Percentiles rank a stretch among this genome's conserved stretches.
These are phyloP conservation scores for Perilla frutescens DNA, from an alignment of 257 asterid genomes.

Conservation along the genomic window DNA sequence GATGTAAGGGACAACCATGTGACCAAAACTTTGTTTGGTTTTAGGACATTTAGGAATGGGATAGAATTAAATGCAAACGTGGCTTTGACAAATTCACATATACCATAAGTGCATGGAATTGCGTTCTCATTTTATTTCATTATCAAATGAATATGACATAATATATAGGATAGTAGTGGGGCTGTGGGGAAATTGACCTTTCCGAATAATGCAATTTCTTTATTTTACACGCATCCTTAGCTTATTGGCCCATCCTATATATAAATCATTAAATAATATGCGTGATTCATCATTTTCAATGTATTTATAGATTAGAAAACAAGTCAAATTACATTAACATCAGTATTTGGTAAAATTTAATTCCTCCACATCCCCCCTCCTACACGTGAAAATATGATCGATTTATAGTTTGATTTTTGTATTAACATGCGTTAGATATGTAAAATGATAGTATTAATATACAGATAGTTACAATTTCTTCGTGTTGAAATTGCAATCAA, in stretches of 20 bases:
- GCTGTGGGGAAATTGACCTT: not conserved
- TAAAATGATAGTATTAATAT: too few species aligned
- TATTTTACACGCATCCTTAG: slow-evolving; percentile 16
- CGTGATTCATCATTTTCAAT: not conserved
- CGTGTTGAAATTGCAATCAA: too few species aligned
- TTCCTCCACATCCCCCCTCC: too few species aligned
- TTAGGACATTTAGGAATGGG: slow-evolving; percentile 34
- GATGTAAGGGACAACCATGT: slow-evolving; percentile 34
- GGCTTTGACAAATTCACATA: slow-evolving; percentile 31
- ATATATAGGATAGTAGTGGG: slow-evolving; percentile 14
- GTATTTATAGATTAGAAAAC: too few species aligned
- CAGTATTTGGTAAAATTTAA: too few species aligned
- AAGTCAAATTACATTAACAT: too few species aligned
- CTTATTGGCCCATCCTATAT: slow-evolving; percentile 7
- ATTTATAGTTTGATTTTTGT: too few species aligned
- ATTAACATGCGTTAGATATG: too few species aligned
- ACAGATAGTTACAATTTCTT: too few species aligned
- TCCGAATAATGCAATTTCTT: slow-evolving; percentile 24
- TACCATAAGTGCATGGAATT: not conserved
- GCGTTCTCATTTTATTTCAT: slow-evolving; percentile 16
- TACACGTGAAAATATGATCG: too few species aligned
- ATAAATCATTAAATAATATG: not conserved
- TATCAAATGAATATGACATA: slow-evolving; percentile 17
- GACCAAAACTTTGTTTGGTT: slow-evolving; percentile 4
- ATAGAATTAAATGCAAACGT: slow-evolving; percentile 41